Percentiles rank a stretch among this genome's conserved stretches.
Evolutionary conservation across 306 rosid species (phyloP).

Genomic region (Dalbergia oliveri): DNA sequence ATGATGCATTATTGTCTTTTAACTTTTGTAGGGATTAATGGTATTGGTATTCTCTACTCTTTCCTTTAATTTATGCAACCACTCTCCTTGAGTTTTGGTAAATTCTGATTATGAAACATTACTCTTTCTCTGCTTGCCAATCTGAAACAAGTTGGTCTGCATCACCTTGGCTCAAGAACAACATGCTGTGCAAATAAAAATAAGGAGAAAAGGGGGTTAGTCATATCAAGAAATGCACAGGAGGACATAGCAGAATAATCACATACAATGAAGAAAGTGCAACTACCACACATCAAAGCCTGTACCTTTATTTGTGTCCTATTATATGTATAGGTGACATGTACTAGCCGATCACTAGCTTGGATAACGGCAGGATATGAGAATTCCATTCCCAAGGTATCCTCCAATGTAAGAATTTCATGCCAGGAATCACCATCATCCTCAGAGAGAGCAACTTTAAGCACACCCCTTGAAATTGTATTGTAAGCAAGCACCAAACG

Average conservation of each 20-base stretch:
- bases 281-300: constrained; percentile 27
- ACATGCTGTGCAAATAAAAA: constrained; percentile 74
- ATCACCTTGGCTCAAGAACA: constrained; percentile 65
- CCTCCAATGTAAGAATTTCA: constrained; percentile 78
- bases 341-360: constrained; percentile 79
- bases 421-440: constrained; percentile 94
- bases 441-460: constrained; percentile 74
- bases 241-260: constrained; percentile 2
- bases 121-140: constrained; percentile 17
- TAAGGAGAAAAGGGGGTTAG: constrained; percentile 36
- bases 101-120: too few relatives aligned
- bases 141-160: constrained; percentile 34
- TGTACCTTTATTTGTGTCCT: constrained; percentile 90
- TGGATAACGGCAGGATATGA: constrained; percentile 97
- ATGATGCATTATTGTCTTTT: too few relatives aligned
- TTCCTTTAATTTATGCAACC: too few relatives aligned
- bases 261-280: constrained; percentile 23
- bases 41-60: too few relatives aligned
- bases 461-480: constrained; percentile 76
- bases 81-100: too few relatives aligned
- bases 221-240: constrained; percentile 18
- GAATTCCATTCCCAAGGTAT: constrained; percentile 77
- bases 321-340: constrained; percentile 86
- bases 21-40: too few relatives aligned
- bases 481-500: constrained; percentile 74